Base-by-base conservation (phyloP, 805 yeast species). In the Zygosaccharomyces kombuchaensis region DNA sequence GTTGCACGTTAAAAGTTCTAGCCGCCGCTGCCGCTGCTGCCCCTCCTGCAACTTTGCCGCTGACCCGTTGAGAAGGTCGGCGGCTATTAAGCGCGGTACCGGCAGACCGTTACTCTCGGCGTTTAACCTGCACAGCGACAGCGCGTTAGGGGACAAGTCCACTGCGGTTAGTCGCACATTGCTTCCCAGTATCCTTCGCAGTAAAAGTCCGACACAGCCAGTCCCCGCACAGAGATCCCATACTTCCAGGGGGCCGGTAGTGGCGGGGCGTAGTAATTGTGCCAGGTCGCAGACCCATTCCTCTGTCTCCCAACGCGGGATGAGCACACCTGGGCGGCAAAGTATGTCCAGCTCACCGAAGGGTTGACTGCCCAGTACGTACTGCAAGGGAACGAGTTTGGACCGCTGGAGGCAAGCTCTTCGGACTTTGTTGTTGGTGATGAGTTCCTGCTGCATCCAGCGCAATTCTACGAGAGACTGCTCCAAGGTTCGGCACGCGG, bases 271-370 rank as follows among this genome's bases (percentile, higher is more conserved):
- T 19, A 27, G n/a, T 6, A 35, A 19, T 8, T 40, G 37, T 13
- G 50, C 40, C 29, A 49, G 30, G 44, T 72, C 72, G 23, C 68
- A 29, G 8, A 76, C 70, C 97, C 97, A 91, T 58, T 88, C 96
- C 62, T 91, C 98, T 0, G 99, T 91, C 60, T 91, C 99, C 84
- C 91, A 82, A 40, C 99, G 67, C 0, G 99, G 98, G 22, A 91
- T 90, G 48, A 91, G 67, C 1, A 88, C 97, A 0, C 80, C 80
- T 1, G 68, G 69, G 23, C 64, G 56, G 56, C 96, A 87, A 21
- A 56, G 46, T 3, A 91, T 73, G 9, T 76, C 78, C 40, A 91
- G 59, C 1, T 62, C 57, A 0, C 93, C 95, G 69, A 91, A 91
- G 1, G 98, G 98, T 65, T 90, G 97, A 0, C 80, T 67, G 0